Conservation (phyloP, 768 basidiomycete genomes). For the Lyophyllum atratum region DNA sequence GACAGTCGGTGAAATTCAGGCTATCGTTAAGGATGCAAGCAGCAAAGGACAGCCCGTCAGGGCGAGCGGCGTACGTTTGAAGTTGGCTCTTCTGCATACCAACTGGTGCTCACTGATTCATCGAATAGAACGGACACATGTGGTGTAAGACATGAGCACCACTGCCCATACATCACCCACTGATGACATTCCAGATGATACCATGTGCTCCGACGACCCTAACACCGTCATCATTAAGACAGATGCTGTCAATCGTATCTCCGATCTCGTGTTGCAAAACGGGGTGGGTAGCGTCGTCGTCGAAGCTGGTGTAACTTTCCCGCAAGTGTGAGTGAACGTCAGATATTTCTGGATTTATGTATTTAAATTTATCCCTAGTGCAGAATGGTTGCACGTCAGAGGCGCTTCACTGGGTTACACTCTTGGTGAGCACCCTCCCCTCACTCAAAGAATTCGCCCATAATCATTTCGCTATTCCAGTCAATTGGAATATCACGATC, state of each 20-base stretch:
- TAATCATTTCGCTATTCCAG: slow-evolving; percentile 11
- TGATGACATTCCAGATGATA: slow-evolving; percentile 27
- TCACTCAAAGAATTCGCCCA: background rate
- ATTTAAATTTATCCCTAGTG: slow-evolving; percentile 17
- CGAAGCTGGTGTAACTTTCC: slow-evolving; percentile 38
- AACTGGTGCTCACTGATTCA: background rate
- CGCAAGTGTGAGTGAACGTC: slow-evolving; percentile 29
- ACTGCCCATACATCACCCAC: background rate
- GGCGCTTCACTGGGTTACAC: slow-evolving; percentile 35
- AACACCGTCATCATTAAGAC: slow-evolving; percentile 37
- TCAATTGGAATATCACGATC: slow-evolving; percentile 42
- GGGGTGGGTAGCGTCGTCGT: slow-evolving; percentile 32
- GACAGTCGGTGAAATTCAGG: slow-evolving; percentile 31
- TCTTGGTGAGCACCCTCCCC: slow-evolving; percentile 20
- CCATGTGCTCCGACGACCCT: slow-evolving; percentile 39
- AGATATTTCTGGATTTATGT: background rate
- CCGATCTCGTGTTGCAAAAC: slow-evolving; percentile 28
- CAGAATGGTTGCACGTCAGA: slow-evolving; percentile 36
- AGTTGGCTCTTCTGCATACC: background rate
- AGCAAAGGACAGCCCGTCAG: slow-evolving; percentile 28
- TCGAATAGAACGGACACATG: slow-evolving; percentile 37
- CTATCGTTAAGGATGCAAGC: slow-evolving; percentile 34
- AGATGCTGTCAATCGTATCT: slow-evolving; percentile 33
- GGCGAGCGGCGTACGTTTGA: slow-evolving; percentile 34
- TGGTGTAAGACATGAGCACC: slow-evolving; percentile 28